Percentiles rank a stretch among this genome's conserved stretches.
phyloP scores from a whole-genome alignment of 177 flowering plant genomes.

The Vitis hybrid region DNA sequence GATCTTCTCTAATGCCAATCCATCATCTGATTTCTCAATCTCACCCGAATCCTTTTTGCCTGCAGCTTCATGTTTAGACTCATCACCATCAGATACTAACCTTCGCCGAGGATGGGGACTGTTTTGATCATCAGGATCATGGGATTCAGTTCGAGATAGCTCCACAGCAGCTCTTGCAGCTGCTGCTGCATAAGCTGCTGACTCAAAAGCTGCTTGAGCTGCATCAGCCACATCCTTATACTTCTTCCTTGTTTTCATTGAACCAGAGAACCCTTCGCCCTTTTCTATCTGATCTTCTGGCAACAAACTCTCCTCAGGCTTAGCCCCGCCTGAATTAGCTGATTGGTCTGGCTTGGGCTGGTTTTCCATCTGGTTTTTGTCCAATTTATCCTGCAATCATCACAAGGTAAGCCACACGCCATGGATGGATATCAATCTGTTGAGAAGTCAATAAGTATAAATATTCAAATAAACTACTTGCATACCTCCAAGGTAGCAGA shows the following conservation, averaged over 20 bases:
- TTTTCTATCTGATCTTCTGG: conserved; percentile 18
- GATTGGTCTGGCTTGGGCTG: conserved; percentile 9
- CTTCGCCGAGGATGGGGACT: conserved; percentile 18
- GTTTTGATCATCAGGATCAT: conserved; percentile 37
- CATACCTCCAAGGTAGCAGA: conserved; percentile 37
- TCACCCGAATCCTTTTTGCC: background rate
- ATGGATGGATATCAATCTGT: background rate
- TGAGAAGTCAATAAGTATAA: background rate
- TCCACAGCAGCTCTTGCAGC: conserved; percentile 95
- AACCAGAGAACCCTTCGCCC: conserved; percentile 34
- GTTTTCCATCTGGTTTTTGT: conserved; percentile 20
- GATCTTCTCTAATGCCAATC: conserved; percentile 13
- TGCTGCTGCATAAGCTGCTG: conserved; percentile 86
- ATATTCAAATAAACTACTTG: background rate
- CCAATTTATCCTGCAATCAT: conserved; percentile 28
- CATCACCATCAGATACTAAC: conserved; percentile 14
- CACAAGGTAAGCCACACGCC: conserved; percentile 3
- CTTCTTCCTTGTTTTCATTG: conserved; percentile 35
- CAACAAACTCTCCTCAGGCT: conserved; percentile 4
- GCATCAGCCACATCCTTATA: conserved; percentile 79
- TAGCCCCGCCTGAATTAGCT: conserved; percentile 8
- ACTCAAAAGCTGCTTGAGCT: conserved; percentile 90
- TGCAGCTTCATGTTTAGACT: conserved; percentile 8
- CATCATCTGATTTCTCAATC: conserved; percentile 1
- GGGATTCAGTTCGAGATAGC: conserved; percentile 54